These are phyloP conservation scores for Mortierella sp. DNA, from an alignment of 371 early-diverging fungal genomes.

Conservation along the genomic window DNA sequence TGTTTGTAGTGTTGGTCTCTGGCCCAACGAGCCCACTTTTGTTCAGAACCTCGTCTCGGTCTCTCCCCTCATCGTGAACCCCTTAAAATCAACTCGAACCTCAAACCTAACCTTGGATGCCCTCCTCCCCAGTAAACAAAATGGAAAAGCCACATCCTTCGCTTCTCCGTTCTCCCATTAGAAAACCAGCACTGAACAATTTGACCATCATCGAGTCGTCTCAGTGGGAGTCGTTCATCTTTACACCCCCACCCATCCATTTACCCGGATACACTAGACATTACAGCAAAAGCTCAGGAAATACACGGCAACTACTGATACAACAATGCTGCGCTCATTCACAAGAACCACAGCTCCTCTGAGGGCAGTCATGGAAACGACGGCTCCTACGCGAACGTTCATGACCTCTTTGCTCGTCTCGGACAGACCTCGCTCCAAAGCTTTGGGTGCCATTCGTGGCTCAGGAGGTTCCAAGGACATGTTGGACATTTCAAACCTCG, in stretches of 20 bases:
- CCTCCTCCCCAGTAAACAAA: no score
- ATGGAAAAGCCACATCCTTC: no score
- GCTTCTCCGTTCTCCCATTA: not conserved
- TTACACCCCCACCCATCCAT: not conserved
- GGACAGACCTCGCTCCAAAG: conserved; percentile 46
- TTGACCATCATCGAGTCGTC: not conserved
- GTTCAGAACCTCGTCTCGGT: no score
- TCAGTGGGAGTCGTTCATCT: no score
- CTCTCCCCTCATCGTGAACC: no score
- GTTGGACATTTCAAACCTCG: conserved; percentile 64
- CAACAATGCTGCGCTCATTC: conserved; percentile 45
- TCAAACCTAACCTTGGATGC: no score
- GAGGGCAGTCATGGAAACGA: conserved; percentile 8
- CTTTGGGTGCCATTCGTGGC: conserved; percentile 40
- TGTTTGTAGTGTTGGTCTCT: no score
- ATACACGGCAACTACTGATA: not conserved
- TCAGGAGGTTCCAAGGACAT: conserved; percentile 55
- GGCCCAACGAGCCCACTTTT: no score
- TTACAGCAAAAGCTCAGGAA: not conserved
- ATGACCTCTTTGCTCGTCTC: conserved; percentile 30
- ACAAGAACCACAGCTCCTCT: conserved; percentile 26
- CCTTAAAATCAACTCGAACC: no score
- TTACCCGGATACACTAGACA: not conserved
- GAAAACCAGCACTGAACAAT: not conserved
- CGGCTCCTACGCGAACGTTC: conserved; percentile 35